phyloP scores from a whole-genome alignment of 352 stramenopile species.

The Pythium aphanidermatum region DNA sequence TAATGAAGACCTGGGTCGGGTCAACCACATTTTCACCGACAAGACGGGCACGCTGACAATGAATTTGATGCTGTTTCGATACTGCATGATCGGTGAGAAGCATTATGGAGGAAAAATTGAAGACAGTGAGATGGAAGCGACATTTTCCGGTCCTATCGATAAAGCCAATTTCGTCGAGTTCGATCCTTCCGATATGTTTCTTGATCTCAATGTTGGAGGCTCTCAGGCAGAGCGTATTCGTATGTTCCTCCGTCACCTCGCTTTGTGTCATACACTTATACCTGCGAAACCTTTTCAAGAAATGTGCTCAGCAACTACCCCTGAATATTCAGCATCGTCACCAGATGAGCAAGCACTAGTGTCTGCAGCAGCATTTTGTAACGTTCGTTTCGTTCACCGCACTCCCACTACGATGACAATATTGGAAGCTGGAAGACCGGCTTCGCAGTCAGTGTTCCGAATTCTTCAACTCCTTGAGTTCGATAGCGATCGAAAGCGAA shows the following conservation, averaged over 20 bases:
- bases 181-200: slow-evolving; percentile 59
- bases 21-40: slow-evolving; percentile 91
- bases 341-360: slow-evolving; percentile 78
- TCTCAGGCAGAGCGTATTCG: slow-evolving; percentile 37
- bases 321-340: slow-evolving; percentile 77
- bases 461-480: slow-evolving; percentile 96
- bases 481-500: slow-evolving; percentile 96
- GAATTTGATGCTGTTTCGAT: slow-evolving; percentile 96
- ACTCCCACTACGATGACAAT: slow-evolving; percentile 55
- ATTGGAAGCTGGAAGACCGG: slow-evolving; percentile 31
- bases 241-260: slow-evolving; percentile 67
- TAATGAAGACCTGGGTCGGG: slow-evolving; percentile 91
- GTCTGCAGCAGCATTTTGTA: slow-evolving; percentile 63
- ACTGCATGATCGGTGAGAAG: slow-evolving; percentile 90
- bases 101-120: slow-evolving; percentile 85
- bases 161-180: slow-evolving; percentile 55
- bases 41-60: slow-evolving; percentile 95
- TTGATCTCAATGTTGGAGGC: slow-evolving; percentile 35
- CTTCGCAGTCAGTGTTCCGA: slow-evolving; percentile 58
- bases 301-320: slow-evolving; percentile 69
- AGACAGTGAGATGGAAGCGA: slow-evolving; percentile 41
- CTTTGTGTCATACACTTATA: slow-evolving; percentile 77
- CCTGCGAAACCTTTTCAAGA: slow-evolving; percentile 56
- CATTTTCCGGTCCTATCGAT: neutral
- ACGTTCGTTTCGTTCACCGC: slow-evolving; percentile 73